Evolutionary conservation across 345 rosid genomes (phyloP).

Genomic region (Syzygium grande): DNA sequence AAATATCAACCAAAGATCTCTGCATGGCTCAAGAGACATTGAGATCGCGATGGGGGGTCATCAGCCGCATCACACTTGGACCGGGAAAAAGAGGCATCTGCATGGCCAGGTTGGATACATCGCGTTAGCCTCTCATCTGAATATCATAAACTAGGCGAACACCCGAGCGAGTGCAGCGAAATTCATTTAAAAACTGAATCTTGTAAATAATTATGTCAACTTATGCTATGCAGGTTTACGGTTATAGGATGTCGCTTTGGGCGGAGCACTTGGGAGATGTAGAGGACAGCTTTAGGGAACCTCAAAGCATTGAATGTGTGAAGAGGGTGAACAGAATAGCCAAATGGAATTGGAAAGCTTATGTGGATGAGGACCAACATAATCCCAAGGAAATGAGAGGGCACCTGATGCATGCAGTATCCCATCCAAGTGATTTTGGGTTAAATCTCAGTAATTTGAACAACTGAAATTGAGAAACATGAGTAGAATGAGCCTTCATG

Average conservation of each 20-base stretch:
- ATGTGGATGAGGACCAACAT: conserved; percentile 16
- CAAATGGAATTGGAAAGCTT: conserved; percentile 39
- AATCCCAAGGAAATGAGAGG: conserved; percentile 37
- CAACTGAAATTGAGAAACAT: neutral
- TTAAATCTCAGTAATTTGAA: neutral
- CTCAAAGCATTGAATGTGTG: conserved; percentile 27
- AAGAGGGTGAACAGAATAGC: conserved; percentile 29
- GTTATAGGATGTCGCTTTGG: conserved; percentile 67
- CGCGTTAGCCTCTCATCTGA: neutral
- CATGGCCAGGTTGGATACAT: conserved; percentile 33
- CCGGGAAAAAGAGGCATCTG: conserved; percentile 33
- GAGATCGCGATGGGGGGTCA: conserved; percentile 73
- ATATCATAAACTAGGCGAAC: neutral
- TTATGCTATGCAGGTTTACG: conserved; percentile 38
- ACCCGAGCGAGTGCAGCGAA: neutral
- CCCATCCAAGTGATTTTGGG: conserved; percentile 11
- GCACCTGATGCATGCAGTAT: conserved; percentile 50
- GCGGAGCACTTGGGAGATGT: conserved; percentile 55
- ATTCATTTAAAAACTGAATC: neutral
- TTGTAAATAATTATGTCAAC: neutral
- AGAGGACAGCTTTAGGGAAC: conserved; percentile 28
- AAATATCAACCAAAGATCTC: conserved; percentile 68
- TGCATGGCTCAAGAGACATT: conserved; percentile 72
- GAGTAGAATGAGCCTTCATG: neutral
- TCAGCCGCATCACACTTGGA: conserved; percentile 57